Base-by-base conservation (phyloP, 1,284 basidiomycete species). In the Abortiporus biennis region DNA sequence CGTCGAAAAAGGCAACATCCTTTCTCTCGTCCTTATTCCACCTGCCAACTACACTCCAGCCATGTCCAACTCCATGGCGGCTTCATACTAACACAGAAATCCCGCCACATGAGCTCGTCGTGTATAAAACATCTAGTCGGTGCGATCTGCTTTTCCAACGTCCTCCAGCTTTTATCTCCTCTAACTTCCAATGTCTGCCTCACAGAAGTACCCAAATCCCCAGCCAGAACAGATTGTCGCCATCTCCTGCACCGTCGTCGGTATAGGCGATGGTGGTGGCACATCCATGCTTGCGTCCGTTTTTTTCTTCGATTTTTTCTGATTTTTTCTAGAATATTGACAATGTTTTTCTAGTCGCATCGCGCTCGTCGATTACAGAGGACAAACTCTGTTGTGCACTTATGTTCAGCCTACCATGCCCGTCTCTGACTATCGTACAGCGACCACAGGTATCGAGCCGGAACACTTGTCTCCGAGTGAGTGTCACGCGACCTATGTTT, bases 231-330 rank as follows among this genome's bases (percentile, higher is more conserved):
- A 68, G 42, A 67, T 75, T 48, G 57, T 80, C 30, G 67, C 76
- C 8, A 58, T 84, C 32, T 72, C 77, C 15, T 80, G 76, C 55
- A 67, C 69, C 33, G 76, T 76, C 47, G 77, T 85, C n/a, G 82
- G 82, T n/a, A 79, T 82, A 33, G 81, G 81, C 27, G 78, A 80
- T 2, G 82, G 84, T 3, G 84, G 84, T 6, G 81, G 79, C 17
- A 87, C 85, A 1, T 74, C 76, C 22, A 83, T 87, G 79, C 67
- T 87, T 25, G 85, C 83, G 85, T 87, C 63, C 47, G 77, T 68
- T 16, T 40, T 47, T 21, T 40, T 40, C 12, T 29, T 30, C 44
- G 6, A 33, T 42, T 42, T 22, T 30, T 34, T 34, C 19, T 36
- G 34, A 36, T 13, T 36, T 16, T 38, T 48, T 42, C 41, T 49